Conservation (phyloP, 2,329 filamentous ascomycete species). For the Didymella pinodella region DNA sequence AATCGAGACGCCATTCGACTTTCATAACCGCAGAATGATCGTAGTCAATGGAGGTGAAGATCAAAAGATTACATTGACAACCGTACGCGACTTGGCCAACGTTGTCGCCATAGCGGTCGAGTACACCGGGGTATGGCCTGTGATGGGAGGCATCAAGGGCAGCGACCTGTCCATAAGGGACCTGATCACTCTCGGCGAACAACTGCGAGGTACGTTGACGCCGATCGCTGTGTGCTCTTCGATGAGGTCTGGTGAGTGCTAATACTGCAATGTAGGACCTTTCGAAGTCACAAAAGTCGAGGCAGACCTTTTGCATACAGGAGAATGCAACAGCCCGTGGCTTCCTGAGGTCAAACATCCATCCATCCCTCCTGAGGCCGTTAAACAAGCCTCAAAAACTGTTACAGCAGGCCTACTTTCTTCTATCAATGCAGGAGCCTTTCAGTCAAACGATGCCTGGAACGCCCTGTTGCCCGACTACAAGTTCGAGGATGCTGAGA, state of each 20-base stretch:
- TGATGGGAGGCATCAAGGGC: not conserved
- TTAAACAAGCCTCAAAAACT: not conserved
- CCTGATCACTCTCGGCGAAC: not conserved
- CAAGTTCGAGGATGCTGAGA: not conserved
- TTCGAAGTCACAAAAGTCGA: not conserved
- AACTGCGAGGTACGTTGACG: not conserved
- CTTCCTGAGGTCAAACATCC: not conserved
- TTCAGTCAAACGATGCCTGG: not conserved
- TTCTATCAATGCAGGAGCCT: not conserved
- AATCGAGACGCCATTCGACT: not conserved
- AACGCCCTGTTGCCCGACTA: not conserved
- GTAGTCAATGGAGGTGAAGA: not conserved
- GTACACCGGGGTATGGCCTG: not conserved
- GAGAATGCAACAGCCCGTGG: not conserved
- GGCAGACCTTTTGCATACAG: not conserved
- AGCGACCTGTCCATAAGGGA: not conserved
- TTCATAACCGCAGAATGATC: not conserved
- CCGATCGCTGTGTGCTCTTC: not conserved
- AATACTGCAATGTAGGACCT: not conserved
- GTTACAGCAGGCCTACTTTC: not conserved
- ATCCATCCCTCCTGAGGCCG: not conserved
- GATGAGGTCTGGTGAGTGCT: not conserved
- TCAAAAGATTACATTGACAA: not conserved
- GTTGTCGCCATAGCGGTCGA: not conserved
- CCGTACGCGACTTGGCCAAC: not conserved